Evolutionary conservation across 2,329 filamentous ascomycete genomes (phyloP).

Genomic region (Aspergillus novoparasiticus): DNA sequence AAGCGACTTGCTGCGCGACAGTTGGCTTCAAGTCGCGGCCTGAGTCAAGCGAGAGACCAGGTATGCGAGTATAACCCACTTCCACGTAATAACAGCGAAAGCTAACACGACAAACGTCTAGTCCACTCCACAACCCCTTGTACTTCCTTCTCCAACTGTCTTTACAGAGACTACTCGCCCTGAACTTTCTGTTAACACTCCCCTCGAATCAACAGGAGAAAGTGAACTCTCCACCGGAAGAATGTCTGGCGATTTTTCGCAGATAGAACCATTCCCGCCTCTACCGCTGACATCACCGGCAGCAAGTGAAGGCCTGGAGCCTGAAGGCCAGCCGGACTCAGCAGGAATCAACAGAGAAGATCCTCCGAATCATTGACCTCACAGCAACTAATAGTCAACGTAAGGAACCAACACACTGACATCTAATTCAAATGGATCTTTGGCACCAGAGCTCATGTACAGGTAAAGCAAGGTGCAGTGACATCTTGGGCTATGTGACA

Average conservation of each 20-base stretch:
- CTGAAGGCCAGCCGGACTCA: not conserved
- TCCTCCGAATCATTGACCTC: not conserved
- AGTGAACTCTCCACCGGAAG: conserved; percentile 14
- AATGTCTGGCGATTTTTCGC: conserved; percentile 21
- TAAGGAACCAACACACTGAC: not conserved
- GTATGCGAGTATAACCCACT: conserved; percentile 23
- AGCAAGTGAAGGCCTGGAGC: conserved; percentile 2
- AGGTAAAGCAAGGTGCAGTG: not conserved
- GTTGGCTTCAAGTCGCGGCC: conserved; percentile 57
- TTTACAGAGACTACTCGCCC: conserved; percentile 8
- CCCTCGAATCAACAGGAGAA: conserved; percentile 18
- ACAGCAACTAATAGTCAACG: not conserved
- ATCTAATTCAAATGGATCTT: not conserved
- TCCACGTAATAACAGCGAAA: not conserved
- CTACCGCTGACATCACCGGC: conserved; percentile 26
- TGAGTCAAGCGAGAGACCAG: conserved; percentile 37
- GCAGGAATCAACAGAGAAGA: not conserved
- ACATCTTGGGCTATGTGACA: not conserved
- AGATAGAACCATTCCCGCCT: conserved; percentile 39
- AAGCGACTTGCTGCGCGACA: conserved; percentile 58
- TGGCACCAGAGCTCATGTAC: not conserved
- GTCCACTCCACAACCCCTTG: conserved; percentile 13
- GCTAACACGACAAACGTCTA: conserved; percentile 12
- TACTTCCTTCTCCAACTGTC: conserved; percentile 11
- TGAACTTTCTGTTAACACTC: conserved; percentile 11